Conservation (phyloP, 2,329 filamentous ascomycete genomes). For the Cordyceps tenuipes region DNA sequence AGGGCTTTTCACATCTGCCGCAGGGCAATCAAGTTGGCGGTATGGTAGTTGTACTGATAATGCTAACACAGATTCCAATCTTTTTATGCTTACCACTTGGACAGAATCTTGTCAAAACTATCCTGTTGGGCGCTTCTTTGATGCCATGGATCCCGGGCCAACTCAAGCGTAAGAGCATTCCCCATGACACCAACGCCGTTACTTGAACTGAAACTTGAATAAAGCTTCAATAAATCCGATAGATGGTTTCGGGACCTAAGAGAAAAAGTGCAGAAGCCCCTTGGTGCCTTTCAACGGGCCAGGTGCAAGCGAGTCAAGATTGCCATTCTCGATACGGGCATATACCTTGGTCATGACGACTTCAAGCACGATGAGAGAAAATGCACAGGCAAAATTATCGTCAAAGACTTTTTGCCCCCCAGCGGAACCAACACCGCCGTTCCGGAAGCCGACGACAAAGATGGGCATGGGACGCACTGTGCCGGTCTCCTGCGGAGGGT, state of each 20-base stretch:
- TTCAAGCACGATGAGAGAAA: background rate
- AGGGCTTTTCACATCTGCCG: too few species aligned
- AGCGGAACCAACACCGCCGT: background rate
- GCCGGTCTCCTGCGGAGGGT: background rate
- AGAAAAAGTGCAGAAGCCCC: background rate
- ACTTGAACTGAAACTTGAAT: background rate
- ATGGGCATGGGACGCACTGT: background rate
- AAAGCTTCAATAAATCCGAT: background rate
- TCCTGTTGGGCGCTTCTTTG: background rate
- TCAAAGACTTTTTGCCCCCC: background rate
- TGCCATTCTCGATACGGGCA: background rate
- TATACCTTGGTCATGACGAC: background rate
- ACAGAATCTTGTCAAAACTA: too few species aligned
- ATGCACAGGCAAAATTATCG: background rate
- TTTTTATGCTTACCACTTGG: background rate
- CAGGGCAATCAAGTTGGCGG: too few species aligned
- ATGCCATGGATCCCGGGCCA: background rate
- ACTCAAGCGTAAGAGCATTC: background rate
- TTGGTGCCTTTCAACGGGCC: background rate
- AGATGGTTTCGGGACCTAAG: background rate
- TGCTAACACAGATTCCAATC: background rate
- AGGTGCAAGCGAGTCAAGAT: background rate
- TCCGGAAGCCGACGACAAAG: background rate
- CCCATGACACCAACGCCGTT: background rate
- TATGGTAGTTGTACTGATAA: background rate